Evolutionary conservation across 805 yeast species (phyloP), one percentile per base, ranked within the genome.

Genomic region (Monosporozyma aquatica): DNA sequence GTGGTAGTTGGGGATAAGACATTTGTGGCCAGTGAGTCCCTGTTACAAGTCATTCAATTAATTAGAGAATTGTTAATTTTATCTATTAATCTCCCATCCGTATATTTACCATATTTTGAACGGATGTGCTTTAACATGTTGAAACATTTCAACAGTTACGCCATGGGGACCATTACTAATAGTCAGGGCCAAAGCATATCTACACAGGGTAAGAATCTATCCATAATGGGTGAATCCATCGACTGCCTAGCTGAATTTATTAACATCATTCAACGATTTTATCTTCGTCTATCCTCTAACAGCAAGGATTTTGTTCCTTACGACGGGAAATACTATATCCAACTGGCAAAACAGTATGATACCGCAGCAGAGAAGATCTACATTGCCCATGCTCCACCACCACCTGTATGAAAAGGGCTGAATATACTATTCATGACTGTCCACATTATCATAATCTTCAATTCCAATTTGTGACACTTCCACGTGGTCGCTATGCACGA

Each of bases 61-160:
- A 54, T 80, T 2, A 72, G 70, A 40, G 78, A 74, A 38, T 74
- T 82, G 41, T 57, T 83, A 24, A 69, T 75, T 2, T 65, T 87
- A 14, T 66, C 76, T 15, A 68, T 71, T 20, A 72, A 76, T 25
- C 74, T 85, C 50, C 82, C 82, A 23, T 62, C 55, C 0, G 44
- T 51, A 51, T 46, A 62, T 25, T 41, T 66, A 1, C 37, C 57
- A 0, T 48, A 53, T 6, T 64, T 76, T 33, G 77, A 74, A 44
- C 63, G 63, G 22, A 65, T 70, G 52, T 43, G 75, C 17, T 46
- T 64, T 22, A 76, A 70, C 32, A 42, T 75, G 9, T 53, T 79
- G 41, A 74, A 71, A 43, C 64, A 72, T 18, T 67, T 78, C 57
- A 81, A 79, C 51, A 58, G 59, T 14, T 50, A 58, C 40, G 50